A percentile compares a stretch with the other conserved stretches of the same genome.
phyloP scores from a whole-genome alignment of 2,329 filamentous ascomycete species.

The Arthroderma sp. region DNA sequence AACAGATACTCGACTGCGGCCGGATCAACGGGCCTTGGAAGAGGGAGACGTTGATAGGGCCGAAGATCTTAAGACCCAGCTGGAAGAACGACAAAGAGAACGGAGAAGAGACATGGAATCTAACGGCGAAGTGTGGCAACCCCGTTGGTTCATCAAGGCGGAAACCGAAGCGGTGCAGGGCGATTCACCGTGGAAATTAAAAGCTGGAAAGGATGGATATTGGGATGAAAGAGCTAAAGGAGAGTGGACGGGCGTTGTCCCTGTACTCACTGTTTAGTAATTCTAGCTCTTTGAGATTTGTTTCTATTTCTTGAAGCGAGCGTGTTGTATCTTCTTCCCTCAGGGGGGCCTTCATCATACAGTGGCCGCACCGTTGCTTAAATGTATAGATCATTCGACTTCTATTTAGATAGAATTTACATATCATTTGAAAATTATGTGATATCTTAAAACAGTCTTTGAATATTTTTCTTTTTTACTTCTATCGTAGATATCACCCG shows the following conservation, averaged over 20 bases:
- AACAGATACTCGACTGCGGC: constrained; percentile 72
- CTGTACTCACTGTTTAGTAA: constrained; percentile 34
- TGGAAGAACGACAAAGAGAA: constrained; percentile 75
- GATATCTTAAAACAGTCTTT: no score
- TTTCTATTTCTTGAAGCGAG: no score
- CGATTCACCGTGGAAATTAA: constrained; percentile 24
- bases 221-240: constrained; percentile 72
- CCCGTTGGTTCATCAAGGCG: constrained; percentile 73
- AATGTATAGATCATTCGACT: no score
- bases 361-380: no score
- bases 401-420: no score
- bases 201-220: constrained; percentile 72
- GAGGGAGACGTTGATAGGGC: constrained; percentile 69
- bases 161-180: constrained; percentile 20
- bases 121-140: constrained; percentile 55
- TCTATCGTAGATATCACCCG: neutral
- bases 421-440: no score
- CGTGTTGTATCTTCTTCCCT: no score
- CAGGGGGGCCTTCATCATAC: no score
- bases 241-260: constrained; percentile 47
- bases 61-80: constrained; percentile 64
- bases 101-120: constrained; percentile 65
- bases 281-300: no score
- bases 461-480: neutral
- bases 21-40: constrained; percentile 78